Evolutionary conservation across 2,329 filamentous ascomycete genomes (phyloP), one percentile per base, ranked within the genome.

Genomic region (Nemania diffusa): DNA sequence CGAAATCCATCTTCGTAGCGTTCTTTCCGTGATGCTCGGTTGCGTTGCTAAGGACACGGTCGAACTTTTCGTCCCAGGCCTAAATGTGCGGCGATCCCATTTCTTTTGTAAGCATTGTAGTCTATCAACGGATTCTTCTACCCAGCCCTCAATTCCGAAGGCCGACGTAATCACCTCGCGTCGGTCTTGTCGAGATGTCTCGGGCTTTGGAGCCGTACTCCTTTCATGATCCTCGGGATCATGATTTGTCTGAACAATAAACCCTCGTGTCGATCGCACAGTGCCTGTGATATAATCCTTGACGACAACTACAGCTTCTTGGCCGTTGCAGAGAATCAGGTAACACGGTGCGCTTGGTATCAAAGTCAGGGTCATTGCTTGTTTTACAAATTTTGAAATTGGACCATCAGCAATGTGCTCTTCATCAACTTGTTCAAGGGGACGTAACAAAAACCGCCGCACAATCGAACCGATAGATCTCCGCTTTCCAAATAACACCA

Each of bases 191-290:
- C n/a, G 29, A 26, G 62, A 44, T 32, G 40, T 52, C 42, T 62
- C 52, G 7, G 57, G 40, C 27, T 50, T 67, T 20, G 57, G 56
- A 20, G 53, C 62, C 34, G 52, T 58, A 1, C 13, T 27, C 7
- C 62, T 42, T 9, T 70, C 51, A 17, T 73, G 44, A 27, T 76
- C 72, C 65, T 90, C 86, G n/a, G 40, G 67, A 27, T 67, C 61
- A 73, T 87, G 84, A 72, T 90, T 90, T 0, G 87, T 88, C 11
- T 83, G 81, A 2, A 84, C 80, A 42, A 89, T 82, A 72, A 90
- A 89, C 1, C 81, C 78, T 0, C 75, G 74, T 2, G 82, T 84
- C 1, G 78, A 78, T n/a, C 81, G 79, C 5, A 84, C 72, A 0
- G 78, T 79, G 2, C 84, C 85, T 0, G 75, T 81, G 2, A 72